Evolutionary conservation across 164 flowering plant genomes (phyloP), one percentile per base, ranked within the genome.

Genomic region (Taxillus chinensis): DNA sequence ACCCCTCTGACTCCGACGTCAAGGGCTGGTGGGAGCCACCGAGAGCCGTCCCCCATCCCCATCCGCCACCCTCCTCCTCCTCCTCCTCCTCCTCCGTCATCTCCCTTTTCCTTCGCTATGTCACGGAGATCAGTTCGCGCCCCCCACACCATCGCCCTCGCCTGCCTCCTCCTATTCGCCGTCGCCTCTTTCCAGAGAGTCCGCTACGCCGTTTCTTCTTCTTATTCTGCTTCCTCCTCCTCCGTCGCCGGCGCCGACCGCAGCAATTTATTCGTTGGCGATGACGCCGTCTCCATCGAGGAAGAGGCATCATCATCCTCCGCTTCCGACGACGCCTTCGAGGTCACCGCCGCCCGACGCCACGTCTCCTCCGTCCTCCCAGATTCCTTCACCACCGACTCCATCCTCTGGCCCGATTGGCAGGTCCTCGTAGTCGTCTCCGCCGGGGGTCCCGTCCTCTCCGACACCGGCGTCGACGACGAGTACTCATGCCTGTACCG

Each of bases 331-430:
- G 27, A 27, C 0, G 27, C 27, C 27, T 27, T 27, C 27, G 27
- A n/a, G n/a, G n/a, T 45, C 50, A 15, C 61, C 2, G 64, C 38
- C 48, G 53, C 50, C 7, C 38, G 40, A 41, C 71, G 60, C 65
- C 73, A 40, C 54, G 63, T 48, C 11, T 56, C 64, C 12, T 64
- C 74, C 45, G 2, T 66, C 50, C 10, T 15, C 2, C 10, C 8
- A 41, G 55, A 61, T 8, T 16, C 50, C 4, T 3, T 50, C 37
- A 16, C 64, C 3, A 61, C 86, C 6, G 73, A 64, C 43, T 61
- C 93, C 0, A 52, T 90, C 52, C 83, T 93, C 45, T 45, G 88
- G 12, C 95, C 90, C 0, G 90, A 67, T 12, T 93, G 97, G 95
- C 82, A 82, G 71, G 80, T 87, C 40, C 78, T 92, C 52, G 66